A percentile compares a stretch with the other conserved stretches of the same genome.
phyloP scores from a whole-genome alignment of 2,329 filamentous ascomycete genomes.

The Rachicladosporium sp. region DNA sequence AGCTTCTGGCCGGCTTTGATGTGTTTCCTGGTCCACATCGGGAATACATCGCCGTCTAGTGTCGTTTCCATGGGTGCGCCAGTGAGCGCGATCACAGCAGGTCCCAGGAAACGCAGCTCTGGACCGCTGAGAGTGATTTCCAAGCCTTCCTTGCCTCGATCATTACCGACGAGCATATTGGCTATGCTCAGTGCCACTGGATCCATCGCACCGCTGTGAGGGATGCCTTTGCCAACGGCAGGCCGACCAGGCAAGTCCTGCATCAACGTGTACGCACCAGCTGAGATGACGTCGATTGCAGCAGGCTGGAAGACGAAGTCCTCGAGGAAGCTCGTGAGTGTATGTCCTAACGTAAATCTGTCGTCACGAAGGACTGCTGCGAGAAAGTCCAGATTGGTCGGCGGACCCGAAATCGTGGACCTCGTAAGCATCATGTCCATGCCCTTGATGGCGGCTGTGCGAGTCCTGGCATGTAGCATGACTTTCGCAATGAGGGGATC shows the following conservation, averaged over 20 bases:
- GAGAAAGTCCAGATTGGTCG: conserved; percentile 47
- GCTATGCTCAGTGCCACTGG: conserved; percentile 44
- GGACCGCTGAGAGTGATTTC: conserved; percentile 53
- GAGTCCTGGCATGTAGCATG: conserved; percentile 39
- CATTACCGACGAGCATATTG: conserved; percentile 49
- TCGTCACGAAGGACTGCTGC: conserved; percentile 35
- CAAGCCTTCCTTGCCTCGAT: conserved; percentile 38
- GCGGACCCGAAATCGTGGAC: conserved; percentile 40
- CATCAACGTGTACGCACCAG: conserved; percentile 45
- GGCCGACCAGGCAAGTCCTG: conserved; percentile 49
- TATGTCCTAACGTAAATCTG: conserved; percentile 38
- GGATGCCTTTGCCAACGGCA: conserved; percentile 45
- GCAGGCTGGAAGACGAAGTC: conserved; percentile 37
- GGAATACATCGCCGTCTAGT: conserved; percentile 37
- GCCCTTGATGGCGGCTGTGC: conserved; percentile 31
- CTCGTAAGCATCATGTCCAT: conserved; percentile 33
- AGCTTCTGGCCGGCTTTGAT: conserved; percentile 41
- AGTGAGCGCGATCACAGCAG: conserved; percentile 44
- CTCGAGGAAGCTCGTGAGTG: conserved; percentile 45
- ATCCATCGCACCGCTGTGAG: conserved; percentile 51
- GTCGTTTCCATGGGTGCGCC: conserved; percentile 42
- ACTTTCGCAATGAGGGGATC: conserved; percentile 30
- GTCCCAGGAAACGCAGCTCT: conserved; percentile 42
- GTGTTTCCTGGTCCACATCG: conserved; percentile 44
- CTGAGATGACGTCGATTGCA: conserved; percentile 44